phyloP scores from a whole-genome alignment of 1,284 basidiomycete species.

The Boletus sp. region DNA sequence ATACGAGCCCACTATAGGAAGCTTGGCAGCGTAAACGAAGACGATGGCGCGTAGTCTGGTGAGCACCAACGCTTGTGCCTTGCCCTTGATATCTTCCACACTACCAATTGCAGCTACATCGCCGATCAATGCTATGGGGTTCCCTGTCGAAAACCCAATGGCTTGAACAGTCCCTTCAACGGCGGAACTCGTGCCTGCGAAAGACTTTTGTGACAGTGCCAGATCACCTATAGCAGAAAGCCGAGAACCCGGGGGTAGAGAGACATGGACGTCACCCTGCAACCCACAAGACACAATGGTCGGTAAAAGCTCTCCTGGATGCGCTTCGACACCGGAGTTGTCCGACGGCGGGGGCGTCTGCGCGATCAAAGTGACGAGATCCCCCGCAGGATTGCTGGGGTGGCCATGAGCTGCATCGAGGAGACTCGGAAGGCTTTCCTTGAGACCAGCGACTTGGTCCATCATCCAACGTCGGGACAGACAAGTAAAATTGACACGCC shows the following conservation, averaged over 20 bases:
- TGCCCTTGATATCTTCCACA: slow-evolving; percentile 12
- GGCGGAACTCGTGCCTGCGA: neutral
- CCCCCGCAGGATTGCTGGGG: neutral
- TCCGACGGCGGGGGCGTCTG: slow-evolving; percentile 1
- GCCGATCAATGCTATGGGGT: neutral
- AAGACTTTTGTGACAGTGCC: neutral
- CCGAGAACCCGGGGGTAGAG: slow-evolving; percentile 2
- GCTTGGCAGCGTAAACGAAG: slow-evolving; percentile 18
- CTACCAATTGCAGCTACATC: slow-evolving; percentile 1
- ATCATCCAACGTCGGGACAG: slow-evolving; percentile 6
- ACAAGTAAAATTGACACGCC: too few species aligned
- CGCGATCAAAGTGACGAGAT: slow-evolving; percentile 1
- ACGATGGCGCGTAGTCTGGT: slow-evolving; percentile 15
- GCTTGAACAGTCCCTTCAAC: neutral
- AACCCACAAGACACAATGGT: slow-evolving; percentile 3
- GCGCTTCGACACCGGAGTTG: slow-evolving; percentile 1
- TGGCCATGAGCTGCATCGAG: neutral
- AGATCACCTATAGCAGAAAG: neutral
- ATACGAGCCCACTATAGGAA: slow-evolving; percentile 31
- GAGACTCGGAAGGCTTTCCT: neutral
- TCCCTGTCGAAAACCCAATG: slow-evolving; percentile 9
- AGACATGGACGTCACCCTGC: slow-evolving; percentile 2
- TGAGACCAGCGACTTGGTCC: slow-evolving; percentile 1
- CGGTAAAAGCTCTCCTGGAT: slow-evolving; percentile 5
- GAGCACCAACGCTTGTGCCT: slow-evolving; percentile 11